Evolutionary conservation across 1,284 basidiomycete genomes (phyloP), one percentile per base, ranked within the genome.

Genomic region (Ustilago crameri): DNA sequence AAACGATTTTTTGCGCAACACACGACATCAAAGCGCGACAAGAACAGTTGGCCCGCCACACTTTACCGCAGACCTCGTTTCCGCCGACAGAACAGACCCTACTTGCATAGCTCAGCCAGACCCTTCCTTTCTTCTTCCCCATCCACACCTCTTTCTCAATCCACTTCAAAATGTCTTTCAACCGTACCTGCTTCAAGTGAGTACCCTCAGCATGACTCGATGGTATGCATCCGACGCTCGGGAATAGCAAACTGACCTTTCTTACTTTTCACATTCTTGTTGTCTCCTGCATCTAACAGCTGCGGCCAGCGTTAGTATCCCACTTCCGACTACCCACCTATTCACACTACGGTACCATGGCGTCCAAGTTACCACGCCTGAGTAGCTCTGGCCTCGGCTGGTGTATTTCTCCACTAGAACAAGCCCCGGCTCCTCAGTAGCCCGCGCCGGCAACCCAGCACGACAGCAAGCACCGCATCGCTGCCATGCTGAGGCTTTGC

Each of bases 101-200:
- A 45, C 43, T 60, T 52, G 64, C 57, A 59, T 54, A 12, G 22
- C 23, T 18, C 17, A 24, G 3, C 23, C 26, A 3, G 5, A 12
- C 8, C 22, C 37, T 15, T 40, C 17, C 41, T 20, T 50, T 54
- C 10, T 44, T 46, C 23, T 37, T 38, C 41, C 47, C 46, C 56
- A 51, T 37, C 51, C 42, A 42, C 41, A 46, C 41, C 34, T 30
- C 43, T 41, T 15, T 27, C n/a, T 52, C 48, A 22, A 50, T 40
- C 23, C 41, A 20, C 17, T 22, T n/a, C 50, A 65, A 38, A 27
- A 73, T 73, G 70, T 68, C 70, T 51, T 69, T 51, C 70, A 60
- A 61, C 61, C 68, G 74, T 66, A 72, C 59, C 61, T 75, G 74
- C 69, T 75, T 69, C 69, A 75, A 75, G 69, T 75, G 41, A 60